A percentile compares a stretch with the other conserved stretches of the same genome.
Conservation (phyloP, 2,329 filamentous ascomycete species). For the Epichloe glyceriae region DNA sequence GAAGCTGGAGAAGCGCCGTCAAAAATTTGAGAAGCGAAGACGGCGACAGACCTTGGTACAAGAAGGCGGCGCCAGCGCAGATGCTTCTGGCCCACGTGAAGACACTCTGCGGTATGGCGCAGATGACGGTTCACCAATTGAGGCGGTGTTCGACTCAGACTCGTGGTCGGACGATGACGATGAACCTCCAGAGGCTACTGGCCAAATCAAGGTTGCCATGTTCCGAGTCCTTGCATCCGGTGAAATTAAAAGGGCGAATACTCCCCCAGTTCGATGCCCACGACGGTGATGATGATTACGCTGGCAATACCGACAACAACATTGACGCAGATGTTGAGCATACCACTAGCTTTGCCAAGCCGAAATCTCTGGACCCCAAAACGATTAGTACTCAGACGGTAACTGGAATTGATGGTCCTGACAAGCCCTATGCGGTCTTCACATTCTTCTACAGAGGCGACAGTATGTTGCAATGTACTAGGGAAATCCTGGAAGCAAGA, state of each 20-base stretch:
- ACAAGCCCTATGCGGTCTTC: conserved; percentile 92
- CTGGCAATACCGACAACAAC: conserved; percentile 38
- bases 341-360: conserved; percentile 94
- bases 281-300: conserved; percentile 72
- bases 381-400: conserved; percentile 98
- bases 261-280: conserved; percentile 96
- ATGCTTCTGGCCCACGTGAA: conserved; percentile 25
- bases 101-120: conserved; percentile 69
- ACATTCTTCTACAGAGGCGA: conserved; percentile 97
- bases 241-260: conserved; percentile 98
- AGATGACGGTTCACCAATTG: conserved; percentile 61
- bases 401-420: conserved; percentile 92
- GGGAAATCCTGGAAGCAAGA: not conserved
- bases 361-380: conserved; percentile 89
- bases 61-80: conserved; percentile 20
- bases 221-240: conserved; percentile 91
- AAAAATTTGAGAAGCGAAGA: conserved; percentile 61
- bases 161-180: conserved; percentile 71
- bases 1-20: conserved; percentile 76
- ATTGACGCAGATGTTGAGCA: conserved; percentile 82
- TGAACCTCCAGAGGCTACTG: conserved; percentile 83
- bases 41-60: conserved; percentile 43
- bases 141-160: conserved; percentile 54
- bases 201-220: conserved; percentile 95
- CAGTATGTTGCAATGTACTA: conserved; percentile 45